Evolutionary conservation across 176 grass and related monocot species (phyloP), one percentile per base, ranked within the genome.

Genomic region (Cocos nucifera): DNA sequence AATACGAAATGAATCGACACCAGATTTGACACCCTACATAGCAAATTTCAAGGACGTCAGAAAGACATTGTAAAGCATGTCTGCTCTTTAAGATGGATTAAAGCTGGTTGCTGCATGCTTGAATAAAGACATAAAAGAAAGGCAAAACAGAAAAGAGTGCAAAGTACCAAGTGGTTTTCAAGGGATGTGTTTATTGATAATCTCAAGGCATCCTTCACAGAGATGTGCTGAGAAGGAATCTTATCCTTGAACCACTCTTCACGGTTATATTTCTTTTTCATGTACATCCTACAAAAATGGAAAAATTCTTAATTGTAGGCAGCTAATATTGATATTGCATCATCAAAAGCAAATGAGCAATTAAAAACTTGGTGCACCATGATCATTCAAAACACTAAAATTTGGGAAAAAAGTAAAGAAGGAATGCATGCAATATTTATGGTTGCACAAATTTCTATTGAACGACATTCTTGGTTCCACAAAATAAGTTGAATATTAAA

Each of bases 191-290:
- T 77, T 53, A 90, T 72, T 73, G 78, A 68, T 19, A 87, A 16
- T 64, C 79, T 83, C 58, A 90, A 75, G 61, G 80, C 71, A 70
- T 96, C 92, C 80, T 90, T 96, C 52, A 85, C 75, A 56, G 92
- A 78, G 12, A 88, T 79, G 60, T 78, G 75, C 49, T 87, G 77
- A 23, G 19, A 58, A 70, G 76, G 70, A 44, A 70, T 56, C 59
- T 81, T 86, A 6, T 69, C 70, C 66, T 69, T 73, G 50, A 90
- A 90, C 86, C 86, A 96, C 51, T 70, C 61, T 69, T 87, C 87
- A 18, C 72, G 73, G 51, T 62, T 80, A 80, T 85, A 96, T 58
- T 84, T 96, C 23, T 78, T 62, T 75, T 87, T 87, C 44, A 90
- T 62, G 72, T 90, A 85, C 62, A 87, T 77, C 81, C 92, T 90